Evolutionary conservation across 805 yeast genomes (phyloP).

Genomic region (Lipomyces starkeyi): DNA sequence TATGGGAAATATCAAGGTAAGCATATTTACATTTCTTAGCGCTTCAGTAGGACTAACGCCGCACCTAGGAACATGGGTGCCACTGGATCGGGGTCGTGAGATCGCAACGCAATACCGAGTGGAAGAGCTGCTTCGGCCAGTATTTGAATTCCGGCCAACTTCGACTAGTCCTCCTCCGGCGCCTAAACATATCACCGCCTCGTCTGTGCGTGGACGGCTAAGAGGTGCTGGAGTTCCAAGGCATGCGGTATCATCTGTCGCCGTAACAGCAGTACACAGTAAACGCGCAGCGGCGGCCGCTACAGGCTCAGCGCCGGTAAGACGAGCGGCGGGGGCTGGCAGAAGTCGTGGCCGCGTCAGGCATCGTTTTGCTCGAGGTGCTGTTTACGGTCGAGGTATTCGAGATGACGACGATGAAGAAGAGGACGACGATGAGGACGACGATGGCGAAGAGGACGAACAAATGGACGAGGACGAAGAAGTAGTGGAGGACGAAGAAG

Average conservation of each 20-base stretch:
- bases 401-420: constrained; percentile 22
- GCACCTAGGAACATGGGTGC: constrained; percentile 91
- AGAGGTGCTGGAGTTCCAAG: constrained; percentile 20
- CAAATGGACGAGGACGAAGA: constrained; percentile 8
- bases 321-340: constrained; percentile 23
- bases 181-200: constrained; percentile 52
- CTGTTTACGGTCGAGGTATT: constrained; percentile 9
- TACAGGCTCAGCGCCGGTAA: constrained; percentile 12
- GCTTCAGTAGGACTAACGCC: background rate
- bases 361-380: background rate
- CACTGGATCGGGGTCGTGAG: constrained; percentile 72
- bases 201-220: constrained; percentile 37
- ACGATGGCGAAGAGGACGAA: constrained; percentile 26
- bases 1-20: constrained; percentile 94
- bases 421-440: constrained; percentile 26
- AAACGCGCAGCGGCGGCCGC: constrained; percentile 16
- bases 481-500: constrained; percentile 18
- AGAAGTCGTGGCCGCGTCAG: constrained; percentile 31
- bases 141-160: constrained; percentile 64
- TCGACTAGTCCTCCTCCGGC: constrained; percentile 72
- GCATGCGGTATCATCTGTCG: constrained; percentile 18
- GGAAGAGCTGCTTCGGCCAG: constrained; percentile 62
- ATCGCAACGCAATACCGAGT: constrained; percentile 73
- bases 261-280: background rate
- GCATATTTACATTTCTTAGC: background rate